These are phyloP conservation scores for Angomonas ambiguus DNA, from an alignment of 208 protist genomes.

Conservation along the genomic window DNA sequence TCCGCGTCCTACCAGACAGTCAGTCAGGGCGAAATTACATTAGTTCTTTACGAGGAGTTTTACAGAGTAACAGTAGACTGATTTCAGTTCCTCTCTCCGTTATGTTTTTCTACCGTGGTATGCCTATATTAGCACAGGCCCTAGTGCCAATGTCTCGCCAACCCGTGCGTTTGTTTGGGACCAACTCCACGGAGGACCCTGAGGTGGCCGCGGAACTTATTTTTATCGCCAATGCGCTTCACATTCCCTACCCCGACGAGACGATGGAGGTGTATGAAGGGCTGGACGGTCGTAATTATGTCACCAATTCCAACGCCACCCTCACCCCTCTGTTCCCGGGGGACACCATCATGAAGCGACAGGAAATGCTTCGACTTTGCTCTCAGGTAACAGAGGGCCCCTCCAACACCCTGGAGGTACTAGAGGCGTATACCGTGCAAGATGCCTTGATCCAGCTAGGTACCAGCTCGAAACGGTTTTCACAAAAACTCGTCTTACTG, in stretches of 20 bases:
- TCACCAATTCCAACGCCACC: conserved; percentile 73
- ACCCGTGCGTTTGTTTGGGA: conserved; percentile 59
- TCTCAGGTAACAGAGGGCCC: conserved; percentile 40
- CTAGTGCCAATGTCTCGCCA: conserved; percentile 67
- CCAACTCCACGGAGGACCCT: conserved; percentile 43
- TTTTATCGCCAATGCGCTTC: conserved; percentile 72
- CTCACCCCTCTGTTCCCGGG: conserved; percentile 59
- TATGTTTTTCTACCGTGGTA: conserved; percentile 85
- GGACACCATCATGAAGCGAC: conserved; percentile 78
- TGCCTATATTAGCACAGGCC: conserved; percentile 84
- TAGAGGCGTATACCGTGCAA: conserved; percentile 33
- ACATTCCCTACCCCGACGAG: conserved; percentile 51
- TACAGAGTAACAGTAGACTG: conserved; percentile 61
- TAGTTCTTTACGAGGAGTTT: conserved; percentile 64
- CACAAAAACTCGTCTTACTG: conserved; percentile 16
- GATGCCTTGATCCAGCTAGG: conserved; percentile 33
- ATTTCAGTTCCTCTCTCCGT: conserved; percentile 74
- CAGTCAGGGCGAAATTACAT: conserved; percentile 81
- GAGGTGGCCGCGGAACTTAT: conserved; percentile 73
- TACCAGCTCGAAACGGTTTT: conserved; percentile 8
- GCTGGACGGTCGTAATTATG: conserved; percentile 75
- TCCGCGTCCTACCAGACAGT: conserved; percentile 80
- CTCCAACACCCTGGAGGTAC: conserved; percentile 46
- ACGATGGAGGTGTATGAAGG: conserved; percentile 76
- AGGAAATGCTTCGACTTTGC: conserved; percentile 67